Base-by-base conservation (phyloP, 495 filamentous ascomycete genomes). In the Jackrogersella minutella region DNA sequence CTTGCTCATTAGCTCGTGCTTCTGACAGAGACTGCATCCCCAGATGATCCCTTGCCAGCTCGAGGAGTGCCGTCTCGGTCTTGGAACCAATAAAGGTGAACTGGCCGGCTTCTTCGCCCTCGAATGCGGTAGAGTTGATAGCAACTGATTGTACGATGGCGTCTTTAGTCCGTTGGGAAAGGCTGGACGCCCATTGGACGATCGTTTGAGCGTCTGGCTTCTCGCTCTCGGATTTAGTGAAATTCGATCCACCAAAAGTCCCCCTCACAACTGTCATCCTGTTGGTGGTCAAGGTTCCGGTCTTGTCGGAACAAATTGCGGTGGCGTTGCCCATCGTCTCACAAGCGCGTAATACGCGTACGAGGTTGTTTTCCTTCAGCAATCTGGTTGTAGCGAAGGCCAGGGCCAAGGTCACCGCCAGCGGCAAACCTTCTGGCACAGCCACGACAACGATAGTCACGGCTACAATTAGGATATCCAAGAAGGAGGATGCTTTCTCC, bases 301-400 rank as follows among this genome's bases (percentile, higher is more conserved):
- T 95, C 73, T 95, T 95, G 75, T 95, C 91, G 3, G 90, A 93
- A 70, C 91, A 94, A 28, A 95, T 86, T 0, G 89, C 89, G 2
- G 91, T 94, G 5, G 91, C 91, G 73, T 93, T 93, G 2, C 91
- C 91, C 91, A 94, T 93, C 1, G 90, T 93, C 73, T 95, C 91
- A 73, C 91, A 95, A 22, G 91, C 90, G 19, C 86, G 84, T 17
- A 94, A 76, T 21, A 89, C 80, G 40, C 91, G 89, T 13, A 95
- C 91, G 47, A 93, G 77, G 67, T 93, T 93, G 71, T 92, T 90
- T 66, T 93, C 91, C 71, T 90, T 92, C 21, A 93, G 79, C 85
- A 95, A 90, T 21, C 90, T 80, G 9, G 87, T 92, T 2, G 90
- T 92, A 21, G 91, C 91, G 78, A 91, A 92, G 22, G 91, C 91